Evolutionary conservation across 2,329 filamentous ascomycete species (phyloP).

Genomic region (Stemphylium vesicarium): DNA sequence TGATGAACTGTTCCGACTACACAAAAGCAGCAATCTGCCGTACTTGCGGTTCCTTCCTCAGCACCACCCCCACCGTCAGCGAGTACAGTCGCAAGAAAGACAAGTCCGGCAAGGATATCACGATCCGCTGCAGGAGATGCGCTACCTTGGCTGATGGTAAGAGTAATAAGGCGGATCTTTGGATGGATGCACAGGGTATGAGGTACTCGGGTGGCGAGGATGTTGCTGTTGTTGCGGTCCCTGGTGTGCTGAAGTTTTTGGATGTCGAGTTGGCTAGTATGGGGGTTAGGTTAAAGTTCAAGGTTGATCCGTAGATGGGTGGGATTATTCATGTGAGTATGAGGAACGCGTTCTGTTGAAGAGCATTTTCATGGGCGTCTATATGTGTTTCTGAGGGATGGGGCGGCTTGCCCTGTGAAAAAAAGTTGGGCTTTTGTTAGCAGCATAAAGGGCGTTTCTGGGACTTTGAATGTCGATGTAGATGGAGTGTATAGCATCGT

Average conservation of each 20-base stretch:
- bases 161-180: slow-evolving; percentile 71
- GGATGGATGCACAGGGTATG: slow-evolving; percentile 88
- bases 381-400: too few species aligned
- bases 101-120: slow-evolving; percentile 68
- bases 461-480: too few species aligned
- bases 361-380: too few species aligned
- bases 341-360: too few species aligned
- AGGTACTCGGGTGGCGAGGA: slow-evolving; percentile 89
- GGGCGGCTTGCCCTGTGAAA: too few species aligned
- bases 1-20: slow-evolving; percentile 98
- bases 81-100: slow-evolving; percentile 64
- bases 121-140: slow-evolving; percentile 81
- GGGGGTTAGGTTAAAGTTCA: slow-evolving; percentile 94
- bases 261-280: slow-evolving; percentile 96
- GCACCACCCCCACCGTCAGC: slow-evolving; percentile 76
- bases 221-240: slow-evolving; percentile 89
- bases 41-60: slow-evolving; percentile 86
- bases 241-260: slow-evolving; percentile 88
- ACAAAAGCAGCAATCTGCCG: slow-evolving; percentile 88
- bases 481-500: too few species aligned
- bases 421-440: too few species aligned
- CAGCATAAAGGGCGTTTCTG: too few species aligned
- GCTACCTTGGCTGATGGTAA: slow-evolving; percentile 60
- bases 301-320: slow-evolving; percentile 62
- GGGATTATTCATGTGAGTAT: too few species aligned